These are phyloP conservation scores for Jamesozyma jinghongensis DNA, from an alignment of 805 yeast species.

Conservation along the genomic window DNA sequence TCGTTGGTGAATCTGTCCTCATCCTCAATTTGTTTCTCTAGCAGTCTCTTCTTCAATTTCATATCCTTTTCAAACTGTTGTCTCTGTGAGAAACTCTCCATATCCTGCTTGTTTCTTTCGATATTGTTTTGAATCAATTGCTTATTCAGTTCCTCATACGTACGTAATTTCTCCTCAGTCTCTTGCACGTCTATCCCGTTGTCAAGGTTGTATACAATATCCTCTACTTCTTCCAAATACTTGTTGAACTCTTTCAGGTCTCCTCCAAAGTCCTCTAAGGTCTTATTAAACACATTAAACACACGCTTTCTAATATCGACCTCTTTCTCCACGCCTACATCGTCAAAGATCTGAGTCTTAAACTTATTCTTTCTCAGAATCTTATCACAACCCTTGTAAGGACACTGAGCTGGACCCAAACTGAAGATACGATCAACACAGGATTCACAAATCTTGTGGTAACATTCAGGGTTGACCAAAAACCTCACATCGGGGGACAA, in stretches of 20 bases:
- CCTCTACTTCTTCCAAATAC: conserved; percentile 79
- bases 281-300: conserved; percentile 67
- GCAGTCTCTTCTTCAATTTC: conserved; percentile 37
- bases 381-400: conserved; percentile 84
- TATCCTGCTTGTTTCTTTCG: conserved; percentile 61
- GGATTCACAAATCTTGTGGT: conserved; percentile 93
- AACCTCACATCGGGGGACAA: conserved; percentile 88
- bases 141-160: conserved; percentile 66
- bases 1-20: conserved; percentile 48
- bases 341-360: conserved; percentile 89
- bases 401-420: conserved; percentile 94
- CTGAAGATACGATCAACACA: conserved; percentile 94
- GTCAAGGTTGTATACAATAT: conserved; percentile 64
- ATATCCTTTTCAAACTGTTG: conserved; percentile 67
- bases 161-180: conserved; percentile 55
- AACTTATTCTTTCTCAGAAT: conserved; percentile 80
- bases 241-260: conserved; percentile 53
- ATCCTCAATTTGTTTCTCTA: conserved; percentile 59
- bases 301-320: conserved; percentile 83
- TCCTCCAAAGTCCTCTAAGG: conserved; percentile 57
- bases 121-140: conserved; percentile 70
- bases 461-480: conserved; percentile 93
- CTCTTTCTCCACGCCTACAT: conserved; percentile 80
- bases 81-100: conserved; percentile 49
- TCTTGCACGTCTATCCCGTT: conserved; percentile 59